These are phyloP conservation scores for Exidia glandulosa DNA, from an alignment of 768 basidiomycete species.

Conservation along the genomic window DNA sequence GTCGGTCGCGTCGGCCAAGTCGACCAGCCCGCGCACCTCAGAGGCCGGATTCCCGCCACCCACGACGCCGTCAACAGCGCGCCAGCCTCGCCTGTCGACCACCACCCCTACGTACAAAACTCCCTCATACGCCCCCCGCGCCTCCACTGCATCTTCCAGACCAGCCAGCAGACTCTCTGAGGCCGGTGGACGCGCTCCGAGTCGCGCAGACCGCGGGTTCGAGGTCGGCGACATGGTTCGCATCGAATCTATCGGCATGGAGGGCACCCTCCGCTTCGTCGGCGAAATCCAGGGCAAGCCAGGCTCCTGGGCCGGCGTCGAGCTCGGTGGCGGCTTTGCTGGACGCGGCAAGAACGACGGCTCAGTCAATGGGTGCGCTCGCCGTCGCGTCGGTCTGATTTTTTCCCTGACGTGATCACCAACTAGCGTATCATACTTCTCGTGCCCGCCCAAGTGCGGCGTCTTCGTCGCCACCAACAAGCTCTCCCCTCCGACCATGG, in stretches of 20 bases:
- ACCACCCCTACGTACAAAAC: constrained; percentile 1
- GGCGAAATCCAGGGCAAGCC: constrained; percentile 84
- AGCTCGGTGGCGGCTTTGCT: constrained; percentile 70
- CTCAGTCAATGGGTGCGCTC: constrained; percentile 69
- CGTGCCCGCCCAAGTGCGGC: constrained; percentile 74
- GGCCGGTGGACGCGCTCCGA: constrained; percentile 29
- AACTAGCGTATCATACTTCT: constrained; percentile 45
- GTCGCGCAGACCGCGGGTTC: constrained; percentile 34
- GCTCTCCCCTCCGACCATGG: constrained; percentile 66
- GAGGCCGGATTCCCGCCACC: constrained; percentile 25
- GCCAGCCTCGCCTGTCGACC: constrained; percentile 3
- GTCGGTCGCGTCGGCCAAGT: constrained; percentile 28
- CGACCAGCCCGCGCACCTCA: constrained; percentile 14
- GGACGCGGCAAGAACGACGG: constrained; percentile 97
- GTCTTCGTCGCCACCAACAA: constrained; percentile 83
- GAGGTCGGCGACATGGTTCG: constrained; percentile 74
- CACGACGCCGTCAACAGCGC: constrained; percentile 36
- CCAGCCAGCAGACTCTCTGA: constrained; percentile 63
- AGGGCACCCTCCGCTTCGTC: constrained; percentile 69
- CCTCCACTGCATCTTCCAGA: constrained; percentile 23
- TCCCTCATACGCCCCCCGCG: constrained; percentile 5
- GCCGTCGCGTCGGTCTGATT: constrained; percentile 3
- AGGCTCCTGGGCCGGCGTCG: constrained; percentile 90
- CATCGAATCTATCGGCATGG: constrained; percentile 80
- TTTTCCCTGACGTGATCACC: not conserved